Evolutionary conservation across 495 filamentous ascomycete genomes (phyloP), one percentile per base, ranked within the genome.

Genomic region (Staphylotrichum longicolle): DNA sequence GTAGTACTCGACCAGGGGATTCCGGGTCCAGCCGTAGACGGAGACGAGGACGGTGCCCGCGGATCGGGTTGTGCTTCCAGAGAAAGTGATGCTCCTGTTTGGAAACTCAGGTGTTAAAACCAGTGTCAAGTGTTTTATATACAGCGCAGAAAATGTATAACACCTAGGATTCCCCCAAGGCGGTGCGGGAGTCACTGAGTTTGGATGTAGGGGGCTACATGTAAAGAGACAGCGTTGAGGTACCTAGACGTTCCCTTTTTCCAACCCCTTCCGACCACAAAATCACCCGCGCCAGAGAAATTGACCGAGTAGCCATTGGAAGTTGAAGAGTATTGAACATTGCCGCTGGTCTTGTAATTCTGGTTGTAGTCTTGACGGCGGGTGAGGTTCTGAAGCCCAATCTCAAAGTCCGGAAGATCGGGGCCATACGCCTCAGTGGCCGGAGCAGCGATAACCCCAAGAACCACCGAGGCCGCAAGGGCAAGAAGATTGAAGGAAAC

Each of bases 1-100:
- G 73, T 86, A 87, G 74, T 86, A 86, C 65, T 88, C 85, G 62
- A 86, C 75, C 11, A 87, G 75, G 0, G 85, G 84, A 71, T 79
- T 78, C 39, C 68, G 74, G 20, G 85, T 85, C 85, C 83, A 87
- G 47, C 84, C 84, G 65, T 87, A 86, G 39, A 55, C 27, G 20
- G 53, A 55, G 53, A 55, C 20, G 60, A 68, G 63, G n/a, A 68
- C 68, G 10, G 66, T 70, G 55, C 68, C 68, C 33, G 63, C 48
- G 3, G 53, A 39, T 4, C 42, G 54, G 10, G 54, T 56, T 1
- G 63, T 68, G 15, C 41, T 49, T 11, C 68, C 68, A 32, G 27
- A 42, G 61, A 65, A 70, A 50, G 61, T 63, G 63, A 70, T 61
- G 62, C 63, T 68, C 8, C 68, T 70, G 30, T 30, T 11, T 45